Evolutionary conservation across 1,284 basidiomycete genomes (phyloP), one percentile per base, ranked within the genome.

Genomic region (Fomitopsis schrenkii): DNA sequence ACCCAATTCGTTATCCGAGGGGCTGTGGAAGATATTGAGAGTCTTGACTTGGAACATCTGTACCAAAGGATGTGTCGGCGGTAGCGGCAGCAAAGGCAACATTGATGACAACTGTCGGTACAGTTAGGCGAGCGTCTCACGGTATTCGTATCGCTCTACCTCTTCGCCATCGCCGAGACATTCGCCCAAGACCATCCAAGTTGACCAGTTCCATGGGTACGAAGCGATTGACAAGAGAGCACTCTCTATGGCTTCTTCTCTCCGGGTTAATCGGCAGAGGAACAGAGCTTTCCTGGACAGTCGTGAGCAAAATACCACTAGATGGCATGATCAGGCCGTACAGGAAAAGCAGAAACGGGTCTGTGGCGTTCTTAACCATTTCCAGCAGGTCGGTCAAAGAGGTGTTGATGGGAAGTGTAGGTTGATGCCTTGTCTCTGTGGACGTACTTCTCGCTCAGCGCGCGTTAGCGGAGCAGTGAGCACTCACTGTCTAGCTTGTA

Each of bases 181-280:
- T 57, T 86, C 86, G 1, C 87, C 87, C 22, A 98, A 80, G 59
- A 95, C 82, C 22, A 84, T 79, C 97, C 97, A 99, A 4, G 90
- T 83, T 30, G 93, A 93, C 97, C 97, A 99, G 72, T 98, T 98
- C 89, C 95, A 99, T 8, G 94, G 90, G 70, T 91, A 94, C 3
- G 82, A 80, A 55, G 84, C 82, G 55, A 98, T 88, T 6, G 94
- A 96, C 38, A 86, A 75, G 19, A 98, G 78, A 8, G 89, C 83
- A 66, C 82, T 86, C 70, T 95, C 94, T 40, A 97, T 91, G 0
- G 97, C 95, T 71, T 94, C 92, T 64, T 93, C 88, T 46, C 93
- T 83, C 65, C 90, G 82, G 54, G 86, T 86, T 59, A 96, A 77
- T 15, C 93, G 87, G 58, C 86, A 87, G 55, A 95, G 83, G 65